phyloP scores from a whole-genome alignment of 1,139 yeast genomes.

The Sugiyamaella sp. region DNA sequence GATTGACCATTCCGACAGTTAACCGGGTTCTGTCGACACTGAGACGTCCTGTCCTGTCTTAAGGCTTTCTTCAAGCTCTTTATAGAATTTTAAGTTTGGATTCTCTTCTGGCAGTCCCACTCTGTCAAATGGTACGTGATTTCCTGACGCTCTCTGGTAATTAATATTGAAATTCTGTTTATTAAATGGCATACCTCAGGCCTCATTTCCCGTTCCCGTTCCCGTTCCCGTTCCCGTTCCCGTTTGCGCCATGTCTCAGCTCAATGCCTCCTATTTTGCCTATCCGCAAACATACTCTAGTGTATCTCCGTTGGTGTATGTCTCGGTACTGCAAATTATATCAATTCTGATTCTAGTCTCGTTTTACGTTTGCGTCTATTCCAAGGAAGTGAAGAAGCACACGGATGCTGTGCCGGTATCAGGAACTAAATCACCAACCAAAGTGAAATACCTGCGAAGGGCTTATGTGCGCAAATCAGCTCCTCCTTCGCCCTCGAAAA shows the following conservation, averaged over 20 bases:
- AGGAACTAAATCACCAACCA: background rate
- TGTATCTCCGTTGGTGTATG: slow-evolving; percentile 6
- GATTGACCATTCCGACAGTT: too few species aligned
- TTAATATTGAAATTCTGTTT: too few species aligned
- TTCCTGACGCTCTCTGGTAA: too few species aligned
- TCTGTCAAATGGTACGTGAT: background rate
- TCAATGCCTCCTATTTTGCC: background rate
- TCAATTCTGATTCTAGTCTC: slow-evolving; percentile 1
- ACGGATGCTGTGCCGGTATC: background rate
- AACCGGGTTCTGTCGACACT: too few species aligned
- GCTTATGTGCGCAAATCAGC: background rate
- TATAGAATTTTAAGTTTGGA: background rate
- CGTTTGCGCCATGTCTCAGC: background rate
- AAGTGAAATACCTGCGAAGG: slow-evolving; percentile 5
- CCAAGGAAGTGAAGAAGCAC: background rate
- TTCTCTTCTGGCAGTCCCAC: background rate
- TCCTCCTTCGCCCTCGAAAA: slow-evolving; percentile 11
- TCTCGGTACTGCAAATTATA: slow-evolving; percentile 1
- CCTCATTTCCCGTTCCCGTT: too few species aligned
- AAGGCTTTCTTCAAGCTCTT: too few species aligned
- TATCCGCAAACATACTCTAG: too few species aligned
- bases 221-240: background rate
- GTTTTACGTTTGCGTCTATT: slow-evolving; percentile 1
- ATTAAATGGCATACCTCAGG: too few species aligned
- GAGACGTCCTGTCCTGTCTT: too few species aligned